Evolutionary conservation across 176 grass and related monocot species (phyloP).

Genomic region (Echinochloa phyllopogon): DNA sequence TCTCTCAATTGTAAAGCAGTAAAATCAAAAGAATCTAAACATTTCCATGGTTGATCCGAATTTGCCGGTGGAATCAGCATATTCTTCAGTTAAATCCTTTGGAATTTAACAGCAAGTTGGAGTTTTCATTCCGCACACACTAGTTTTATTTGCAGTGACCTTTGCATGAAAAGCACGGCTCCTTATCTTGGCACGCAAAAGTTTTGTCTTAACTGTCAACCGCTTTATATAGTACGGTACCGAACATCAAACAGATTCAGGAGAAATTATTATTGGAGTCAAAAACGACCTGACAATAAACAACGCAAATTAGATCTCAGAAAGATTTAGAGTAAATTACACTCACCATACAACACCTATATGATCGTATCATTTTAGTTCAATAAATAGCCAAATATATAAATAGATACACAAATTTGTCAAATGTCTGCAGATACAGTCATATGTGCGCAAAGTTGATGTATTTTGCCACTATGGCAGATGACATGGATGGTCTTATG

Average conservation of each 20-base stretch:
- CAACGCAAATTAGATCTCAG: background rate
- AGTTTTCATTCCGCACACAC: background rate
- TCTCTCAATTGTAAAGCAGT: background rate
- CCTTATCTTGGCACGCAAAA: background rate
- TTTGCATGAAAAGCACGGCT: conserved; percentile 17
- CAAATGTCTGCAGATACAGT: too few species aligned
- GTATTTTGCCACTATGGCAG: too few species aligned
- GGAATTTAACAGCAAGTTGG: background rate
- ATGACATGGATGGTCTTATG: too few species aligned
- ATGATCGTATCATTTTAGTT: too few species aligned
- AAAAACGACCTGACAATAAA: background rate
- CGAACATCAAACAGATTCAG: background rate
- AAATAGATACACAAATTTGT: too few species aligned
- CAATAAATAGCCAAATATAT: too few species aligned
- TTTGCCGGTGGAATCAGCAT: background rate
- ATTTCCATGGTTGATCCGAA: background rate
- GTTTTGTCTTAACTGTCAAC: background rate
- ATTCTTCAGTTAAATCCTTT: background rate
- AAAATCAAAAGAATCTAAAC: background rate
- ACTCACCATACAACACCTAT: too few species aligned
- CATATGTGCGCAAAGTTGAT: too few species aligned
- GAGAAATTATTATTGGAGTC: background rate
- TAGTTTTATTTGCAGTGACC: background rate
- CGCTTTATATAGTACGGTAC: background rate
- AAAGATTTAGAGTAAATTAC: too few species aligned